These are phyloP conservation scores for Penicillium sp. DNA, from an alignment of 2,329 filamentous ascomycete species.

Conservation along the genomic window DNA sequence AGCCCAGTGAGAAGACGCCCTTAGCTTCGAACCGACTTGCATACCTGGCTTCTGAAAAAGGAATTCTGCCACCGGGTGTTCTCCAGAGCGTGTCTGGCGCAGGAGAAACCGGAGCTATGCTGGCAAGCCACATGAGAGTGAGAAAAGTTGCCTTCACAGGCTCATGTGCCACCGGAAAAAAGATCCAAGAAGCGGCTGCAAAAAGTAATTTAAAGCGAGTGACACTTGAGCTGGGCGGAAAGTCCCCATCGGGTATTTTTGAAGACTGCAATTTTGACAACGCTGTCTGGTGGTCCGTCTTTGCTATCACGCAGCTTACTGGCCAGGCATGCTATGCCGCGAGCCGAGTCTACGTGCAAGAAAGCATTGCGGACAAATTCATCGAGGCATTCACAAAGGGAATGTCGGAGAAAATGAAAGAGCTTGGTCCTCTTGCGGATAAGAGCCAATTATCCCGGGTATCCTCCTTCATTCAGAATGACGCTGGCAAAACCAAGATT, in stretches of 20 bases:
- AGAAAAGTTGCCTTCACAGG: constrained; percentile 1
- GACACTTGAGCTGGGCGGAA: constrained; percentile 5
- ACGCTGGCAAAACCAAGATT: neutral
- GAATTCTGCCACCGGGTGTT: neutral
- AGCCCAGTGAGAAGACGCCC: neutral
- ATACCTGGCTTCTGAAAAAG: neutral
- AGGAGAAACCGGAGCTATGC: neutral
- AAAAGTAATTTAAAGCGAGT: constrained; percentile 8
- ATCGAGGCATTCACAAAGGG: neutral
- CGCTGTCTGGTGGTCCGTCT: neutral
- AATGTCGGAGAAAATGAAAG: neutral
- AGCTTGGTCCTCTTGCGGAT: neutral
- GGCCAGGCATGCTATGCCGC: neutral
- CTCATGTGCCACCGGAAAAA: neutral
- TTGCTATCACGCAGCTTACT: neutral
- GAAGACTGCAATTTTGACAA: constrained; percentile 4
- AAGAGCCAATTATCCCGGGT: neutral
- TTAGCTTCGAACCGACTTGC: neutral
- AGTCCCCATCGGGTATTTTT: neutral
- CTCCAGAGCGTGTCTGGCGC: neutral
- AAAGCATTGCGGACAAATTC: neutral
- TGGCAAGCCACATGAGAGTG: neutral
- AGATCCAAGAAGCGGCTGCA: constrained; percentile 2
- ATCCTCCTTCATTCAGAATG: neutral
- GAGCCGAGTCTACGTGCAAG: neutral